These are phyloP conservation scores for Hypericum perforatum DNA, from an alignment of 345 rosid genomes.

Conservation along the genomic window DNA sequence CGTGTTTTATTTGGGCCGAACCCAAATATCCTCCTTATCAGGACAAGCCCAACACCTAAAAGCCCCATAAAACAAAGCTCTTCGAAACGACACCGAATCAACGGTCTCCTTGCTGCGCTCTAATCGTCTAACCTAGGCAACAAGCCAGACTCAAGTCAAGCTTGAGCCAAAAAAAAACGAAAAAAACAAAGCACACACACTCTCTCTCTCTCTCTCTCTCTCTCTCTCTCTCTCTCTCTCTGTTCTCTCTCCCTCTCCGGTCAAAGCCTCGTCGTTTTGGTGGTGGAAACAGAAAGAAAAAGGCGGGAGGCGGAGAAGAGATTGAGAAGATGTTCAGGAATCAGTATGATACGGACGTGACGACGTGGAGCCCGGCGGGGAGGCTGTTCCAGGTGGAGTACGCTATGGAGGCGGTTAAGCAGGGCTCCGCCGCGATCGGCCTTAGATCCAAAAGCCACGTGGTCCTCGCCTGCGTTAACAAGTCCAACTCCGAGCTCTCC, in stretches of 20 bases:
- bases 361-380: conserved; percentile 99
- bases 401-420: conserved; percentile 99
- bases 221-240: neutral
- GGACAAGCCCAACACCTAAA: too few species aligned
- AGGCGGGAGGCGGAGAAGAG: neutral
- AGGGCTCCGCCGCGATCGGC: conserved; percentile 98
- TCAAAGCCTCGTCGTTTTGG: neutral
- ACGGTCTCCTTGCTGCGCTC: too few species aligned
- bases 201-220: too few species aligned
- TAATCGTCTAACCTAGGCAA: too few species aligned
- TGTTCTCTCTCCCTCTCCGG: neutral
- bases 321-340: conserved; percentile 62
- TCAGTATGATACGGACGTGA: conserved; percentile 96
- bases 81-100: too few species aligned
- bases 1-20: too few species aligned
- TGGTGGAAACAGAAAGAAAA: neutral
- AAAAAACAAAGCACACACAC: too few species aligned
- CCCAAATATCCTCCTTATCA: too few species aligned
- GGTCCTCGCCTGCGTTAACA: conserved; percentile 84
- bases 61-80: too few species aligned
- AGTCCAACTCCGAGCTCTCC: conserved; percentile 86
- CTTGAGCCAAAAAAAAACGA: too few species aligned
- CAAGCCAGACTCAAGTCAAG: too few species aligned
- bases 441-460: conserved; percentile 97
- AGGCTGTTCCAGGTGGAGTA: conserved; percentile 94